phyloP scores from a whole-genome alignment of 1,139 yeast genomes.

The Saccharomyces hybrid region DNA sequence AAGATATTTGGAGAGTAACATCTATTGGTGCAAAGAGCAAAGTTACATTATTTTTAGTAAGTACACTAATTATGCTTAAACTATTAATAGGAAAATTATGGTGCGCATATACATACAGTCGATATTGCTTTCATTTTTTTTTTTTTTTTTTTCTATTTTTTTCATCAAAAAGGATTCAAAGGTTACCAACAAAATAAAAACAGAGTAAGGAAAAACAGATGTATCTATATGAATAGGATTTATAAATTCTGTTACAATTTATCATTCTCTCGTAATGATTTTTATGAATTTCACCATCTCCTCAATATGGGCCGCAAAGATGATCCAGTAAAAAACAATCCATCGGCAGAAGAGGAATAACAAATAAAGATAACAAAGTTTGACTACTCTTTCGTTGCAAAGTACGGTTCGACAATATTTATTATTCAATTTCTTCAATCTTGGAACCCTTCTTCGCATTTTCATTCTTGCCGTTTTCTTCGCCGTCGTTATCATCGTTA shows the following conservation, averaged over 20 bases:
- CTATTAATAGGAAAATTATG: background rate
- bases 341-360: conserved; percentile 5
- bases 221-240: conserved; percentile 1
- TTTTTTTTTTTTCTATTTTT: background rate
- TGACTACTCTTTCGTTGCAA: background rate
- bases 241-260: background rate
- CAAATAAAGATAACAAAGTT: conserved; percentile 2
- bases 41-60: background rate
- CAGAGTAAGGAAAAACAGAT: background rate
- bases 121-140: background rate
- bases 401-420: background rate
- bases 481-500: conserved; percentile 30
- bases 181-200: background rate
- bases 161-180: background rate
- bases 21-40: background rate
- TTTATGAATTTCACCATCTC: background rate
- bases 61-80: background rate
- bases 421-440: conserved; percentile 18
- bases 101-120: background rate
- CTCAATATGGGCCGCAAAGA: background rate
- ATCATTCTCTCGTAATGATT: background rate
- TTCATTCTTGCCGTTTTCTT: conserved; percentile 26
- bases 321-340: background rate
- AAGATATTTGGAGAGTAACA: conserved; percentile 36
- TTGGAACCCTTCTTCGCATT: conserved; percentile 18